Base-by-base conservation (phyloP, 164 flowering plant genomes). In the Nymphaea thermarum region DNA sequence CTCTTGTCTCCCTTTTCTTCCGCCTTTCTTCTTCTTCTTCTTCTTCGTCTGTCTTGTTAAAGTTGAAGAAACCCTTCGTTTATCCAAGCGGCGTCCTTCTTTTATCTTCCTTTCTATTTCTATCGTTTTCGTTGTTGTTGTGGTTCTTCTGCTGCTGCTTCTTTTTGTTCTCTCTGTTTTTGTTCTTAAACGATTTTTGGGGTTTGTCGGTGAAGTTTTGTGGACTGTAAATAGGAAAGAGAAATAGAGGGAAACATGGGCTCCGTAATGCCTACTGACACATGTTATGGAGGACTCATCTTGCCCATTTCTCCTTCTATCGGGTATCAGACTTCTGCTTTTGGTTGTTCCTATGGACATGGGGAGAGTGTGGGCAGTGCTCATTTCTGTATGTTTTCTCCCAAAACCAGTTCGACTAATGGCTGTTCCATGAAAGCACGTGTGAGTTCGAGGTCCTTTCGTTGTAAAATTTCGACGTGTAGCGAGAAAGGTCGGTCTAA, bases 201-300 rank as follows among this genome's bases (percentile, higher is more conserved):
- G 36, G 36, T 25, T 25, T 25, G 36, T 25, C 36, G 36, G 36
- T 25, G 36, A 25, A 25, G 36, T 25, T 25, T 25, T 25, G 36
- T 25, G 55, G 55, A 47, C 12, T 47, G 55, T 47, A 47, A 12
- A 47, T 47, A 47, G 55, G 55, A 47, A 4, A 47, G 36, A 47
- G 60, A 44, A 62, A 18, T 69, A 45, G 62, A 47, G 12, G 51
- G 64, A 63, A 61, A 63, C 65, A 89, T 89, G 93, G 92, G 82
- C 63, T 71, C 82, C 66, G 72, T 72, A 2, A 68, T 84, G 11
- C 84, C 83, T 17, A n/a, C 75, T 53, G 79, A 66, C 16, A 83
- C 76, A 63, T 69, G 78, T 76, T 83, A 75, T 67, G 83, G 79
- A 44, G 82, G 87, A 75, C 72, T 86, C 11, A 12, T 6, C 12